Evolutionary conservation across 2,329 filamentous ascomycete species (phyloP).

Genomic region (Paradendryphiella salina): DNA sequence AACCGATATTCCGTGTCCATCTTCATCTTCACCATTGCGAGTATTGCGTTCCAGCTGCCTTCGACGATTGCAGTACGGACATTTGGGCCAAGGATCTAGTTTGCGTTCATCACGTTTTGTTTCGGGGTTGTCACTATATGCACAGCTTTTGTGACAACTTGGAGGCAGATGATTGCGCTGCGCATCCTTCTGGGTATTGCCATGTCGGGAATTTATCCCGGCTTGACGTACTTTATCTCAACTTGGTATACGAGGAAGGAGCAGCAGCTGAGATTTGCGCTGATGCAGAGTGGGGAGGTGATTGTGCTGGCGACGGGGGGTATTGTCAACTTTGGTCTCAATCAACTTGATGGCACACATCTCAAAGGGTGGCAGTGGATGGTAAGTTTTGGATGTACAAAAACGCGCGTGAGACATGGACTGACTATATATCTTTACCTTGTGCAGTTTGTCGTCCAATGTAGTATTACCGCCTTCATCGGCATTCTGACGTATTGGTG

Average conservation of each 20-base stretch:
- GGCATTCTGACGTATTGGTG: slow-evolving; percentile 67
- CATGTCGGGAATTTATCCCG: slow-evolving; percentile 55
- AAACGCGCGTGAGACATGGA: not conserved
- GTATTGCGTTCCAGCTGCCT: slow-evolving; percentile 69
- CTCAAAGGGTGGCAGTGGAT: slow-evolving; percentile 70
- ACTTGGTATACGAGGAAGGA: slow-evolving; percentile 68
- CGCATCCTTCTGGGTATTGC: slow-evolving; percentile 67
- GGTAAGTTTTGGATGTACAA: slow-evolving; percentile 24
- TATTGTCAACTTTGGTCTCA: slow-evolving; percentile 71
- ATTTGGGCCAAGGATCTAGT: slow-evolving; percentile 66
- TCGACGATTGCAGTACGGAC: slow-evolving; percentile 68
- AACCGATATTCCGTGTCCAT: slow-evolving; percentile 71
- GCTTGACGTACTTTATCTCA: slow-evolving; percentile 58
- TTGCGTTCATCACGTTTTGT: slow-evolving; percentile 60
- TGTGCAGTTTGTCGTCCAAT: slow-evolving; percentile 62
- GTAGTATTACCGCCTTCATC: slow-evolving; percentile 61
- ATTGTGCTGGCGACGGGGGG: slow-evolving; percentile 66
- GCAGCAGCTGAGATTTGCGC: slow-evolving; percentile 67
- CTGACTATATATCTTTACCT: not conserved
- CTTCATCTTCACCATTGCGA: slow-evolving; percentile 72
- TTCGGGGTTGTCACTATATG: slow-evolving; percentile 69
- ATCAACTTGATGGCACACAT: slow-evolving; percentile 61
- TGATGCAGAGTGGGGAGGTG: slow-evolving; percentile 67
- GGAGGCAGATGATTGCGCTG: slow-evolving; percentile 70
- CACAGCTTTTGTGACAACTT: slow-evolving; percentile 68